Evolutionary conservation across 2,329 filamentous ascomycete genomes (phyloP), one percentile per base, ranked within the genome.

Genomic region (Ophiostoma sp.): DNA sequence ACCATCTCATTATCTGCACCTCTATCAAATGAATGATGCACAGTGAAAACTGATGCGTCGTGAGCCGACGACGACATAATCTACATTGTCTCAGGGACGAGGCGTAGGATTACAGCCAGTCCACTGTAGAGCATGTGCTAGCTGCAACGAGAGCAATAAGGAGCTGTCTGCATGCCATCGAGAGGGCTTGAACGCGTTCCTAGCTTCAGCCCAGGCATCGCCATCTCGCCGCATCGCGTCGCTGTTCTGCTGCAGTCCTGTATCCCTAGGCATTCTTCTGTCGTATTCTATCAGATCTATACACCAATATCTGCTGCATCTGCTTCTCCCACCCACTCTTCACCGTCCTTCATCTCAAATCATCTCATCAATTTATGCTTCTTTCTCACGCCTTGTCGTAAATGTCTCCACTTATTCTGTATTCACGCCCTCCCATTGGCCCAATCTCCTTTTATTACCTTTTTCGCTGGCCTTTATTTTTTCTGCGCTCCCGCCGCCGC

Each of bases 401-500:
- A 31, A 67, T 3, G 3, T 60, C 23, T 44, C 69, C 69, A 68
- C 57, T 54, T 52, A 57, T 44, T 36, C 20, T n/a, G 15, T 60
- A 67, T 71, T 54, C 0, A 23, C 20, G 4, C 33, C 15, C 44
- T n/a, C 27, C 33, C 33, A 71, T 71, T 71, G 69, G 69, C 60
- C 48, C 2, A 57, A 27, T 23, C 6, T 4, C 39, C 15, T 64
- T 71, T 64, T 71, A 62, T 64, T 69, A 35, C 44, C 35, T 67
- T 69, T 69, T 67, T 44, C 7, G 33, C 27, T 64, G 17, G 4
- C 31, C 36, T 27, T 27, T 44, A 52, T 23, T 23, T 36, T 35
- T 62, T 65, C n/a, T 20, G 20, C 60, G 17, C 41, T 65, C 60
- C 62, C 33, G 57, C 44, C 27, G 44, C 41, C 60, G 62, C 67